Evolutionary conservation across 441 rosid genomes (phyloP).

Genomic region (Geranium incanum): DNA sequence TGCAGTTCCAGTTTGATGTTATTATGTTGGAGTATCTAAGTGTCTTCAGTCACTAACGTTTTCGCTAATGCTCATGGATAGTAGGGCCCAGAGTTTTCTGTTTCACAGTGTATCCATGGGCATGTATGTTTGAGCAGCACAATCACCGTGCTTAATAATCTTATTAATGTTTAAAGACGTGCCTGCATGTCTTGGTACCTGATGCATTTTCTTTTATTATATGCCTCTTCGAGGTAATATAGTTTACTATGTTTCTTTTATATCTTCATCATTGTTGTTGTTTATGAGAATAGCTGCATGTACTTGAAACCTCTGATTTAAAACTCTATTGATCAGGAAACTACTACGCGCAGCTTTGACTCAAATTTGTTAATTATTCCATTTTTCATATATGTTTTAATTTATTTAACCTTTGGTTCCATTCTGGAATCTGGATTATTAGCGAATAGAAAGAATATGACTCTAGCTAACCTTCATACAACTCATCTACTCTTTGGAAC

Average conservation of each 20-base stretch:
- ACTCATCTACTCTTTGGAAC: background rate
- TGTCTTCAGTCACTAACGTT: background rate
- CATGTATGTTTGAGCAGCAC: background rate
- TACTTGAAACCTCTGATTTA: background rate
- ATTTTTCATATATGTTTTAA: background rate
- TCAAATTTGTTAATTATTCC: background rate
- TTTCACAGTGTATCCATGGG: background rate
- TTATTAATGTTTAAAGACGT: background rate
- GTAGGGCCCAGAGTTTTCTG: background rate
- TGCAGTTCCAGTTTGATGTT: background rate
- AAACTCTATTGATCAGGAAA: background rate
- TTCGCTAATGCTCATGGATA: background rate
- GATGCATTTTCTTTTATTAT: background rate
- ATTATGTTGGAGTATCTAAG: background rate
- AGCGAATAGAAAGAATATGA: background rate
- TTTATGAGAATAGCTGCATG: background rate
- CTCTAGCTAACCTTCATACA: background rate
- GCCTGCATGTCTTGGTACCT: background rate
- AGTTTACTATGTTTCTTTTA: background rate
- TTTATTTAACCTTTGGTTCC: background rate
- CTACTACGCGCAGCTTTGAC: background rate
- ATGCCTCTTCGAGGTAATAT: background rate
- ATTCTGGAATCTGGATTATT: background rate
- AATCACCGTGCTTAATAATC: background rate
- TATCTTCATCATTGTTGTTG: background rate